Conservation (phyloP, 2,329 filamentous ascomycete species). For the Raffaelea deltoideospora region DNA sequence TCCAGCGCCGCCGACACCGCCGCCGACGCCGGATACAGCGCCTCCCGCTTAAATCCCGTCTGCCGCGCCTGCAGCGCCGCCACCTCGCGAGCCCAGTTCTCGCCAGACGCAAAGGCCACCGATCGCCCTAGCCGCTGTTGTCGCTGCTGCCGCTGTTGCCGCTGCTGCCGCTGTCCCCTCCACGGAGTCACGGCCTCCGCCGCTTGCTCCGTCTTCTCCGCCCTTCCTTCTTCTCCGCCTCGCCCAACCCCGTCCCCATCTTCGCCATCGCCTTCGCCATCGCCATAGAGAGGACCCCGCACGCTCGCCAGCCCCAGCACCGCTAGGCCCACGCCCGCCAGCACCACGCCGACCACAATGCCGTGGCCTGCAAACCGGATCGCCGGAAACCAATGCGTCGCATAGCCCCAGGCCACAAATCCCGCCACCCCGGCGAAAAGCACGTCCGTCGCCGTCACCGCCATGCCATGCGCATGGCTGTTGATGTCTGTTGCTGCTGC, state of each 20-base stretch:
- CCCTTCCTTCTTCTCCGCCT: too few relatives aligned
- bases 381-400: constrained; percentile 66
- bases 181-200: neutral
- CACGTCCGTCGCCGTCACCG: constrained; percentile 59
- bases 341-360: constrained; percentile 53
- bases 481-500: too few relatives aligned
- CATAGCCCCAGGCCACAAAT: constrained; percentile 80
- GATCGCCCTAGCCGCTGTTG: neutral
- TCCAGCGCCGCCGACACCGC: constrained; percentile 70
- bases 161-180: neutral
- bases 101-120: constrained; percentile 41
- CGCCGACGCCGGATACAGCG: constrained; percentile 62
- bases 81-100: constrained; percentile 56
- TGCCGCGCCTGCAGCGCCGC: constrained; percentile 49
- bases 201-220: neutral
- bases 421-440: constrained; percentile 50
- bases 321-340: constrained; percentile 38
- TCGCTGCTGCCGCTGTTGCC: neutral
- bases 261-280: neutral
- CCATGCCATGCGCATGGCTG: constrained; percentile 38
- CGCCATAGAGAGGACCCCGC: constrained; percentile 4
- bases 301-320: constrained; percentile 33
- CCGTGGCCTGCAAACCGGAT: constrained; percentile 78
- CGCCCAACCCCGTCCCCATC: too few relatives aligned
- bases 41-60: constrained; percentile 44